These are phyloP conservation scores for Aspergillus sp. DNA, from an alignment of 2,329 filamentous ascomycete species.

Conservation along the genomic window DNA sequence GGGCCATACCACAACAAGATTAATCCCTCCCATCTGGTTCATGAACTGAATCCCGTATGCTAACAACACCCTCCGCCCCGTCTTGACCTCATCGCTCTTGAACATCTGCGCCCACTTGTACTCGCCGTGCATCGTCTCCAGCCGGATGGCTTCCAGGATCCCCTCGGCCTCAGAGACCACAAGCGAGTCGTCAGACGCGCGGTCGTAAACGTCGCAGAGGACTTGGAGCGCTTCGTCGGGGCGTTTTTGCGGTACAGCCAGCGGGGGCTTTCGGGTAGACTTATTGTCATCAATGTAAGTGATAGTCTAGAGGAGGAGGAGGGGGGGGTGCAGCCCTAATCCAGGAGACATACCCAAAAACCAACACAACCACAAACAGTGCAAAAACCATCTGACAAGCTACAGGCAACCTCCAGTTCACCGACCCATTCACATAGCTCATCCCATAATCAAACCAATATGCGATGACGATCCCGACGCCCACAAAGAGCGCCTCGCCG, in stretches of 20 bases:
- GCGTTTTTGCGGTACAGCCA: constrained; percentile 39
- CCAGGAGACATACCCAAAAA: constrained; percentile 17
- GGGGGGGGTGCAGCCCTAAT: too few relatives aligned
- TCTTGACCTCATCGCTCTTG: constrained; percentile 37
- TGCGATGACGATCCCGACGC: constrained; percentile 30
- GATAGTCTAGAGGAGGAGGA: too few relatives aligned
- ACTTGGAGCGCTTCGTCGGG: constrained; percentile 22
- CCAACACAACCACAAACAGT: constrained; percentile 34
- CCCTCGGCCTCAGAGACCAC: constrained; percentile 25
- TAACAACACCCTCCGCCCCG: constrained; percentile 38
- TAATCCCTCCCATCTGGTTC: constrained; percentile 45
- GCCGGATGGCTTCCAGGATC: constrained; percentile 39
- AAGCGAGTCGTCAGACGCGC: constrained; percentile 13
- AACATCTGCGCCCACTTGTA: constrained; percentile 37
- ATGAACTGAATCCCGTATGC: constrained; percentile 44
- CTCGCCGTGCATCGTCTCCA: constrained; percentile 28
- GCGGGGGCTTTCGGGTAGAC: constrained; percentile 31
- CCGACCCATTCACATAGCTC: constrained; percentile 30
- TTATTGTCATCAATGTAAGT: too few relatives aligned
- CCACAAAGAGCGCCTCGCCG: constrained; percentile 32
- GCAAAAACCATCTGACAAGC: constrained; percentile 41
- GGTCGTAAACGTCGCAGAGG: constrained; percentile 22
- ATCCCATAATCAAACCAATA: constrained; percentile 29
- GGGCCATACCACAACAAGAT: constrained; percentile 30
- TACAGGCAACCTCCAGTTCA: constrained; percentile 42